Evolutionary conservation across 2,329 filamentous ascomycete genomes (phyloP), one percentile per base, ranked within the genome.

Genomic region (Dissoconium aciculare): DNA sequence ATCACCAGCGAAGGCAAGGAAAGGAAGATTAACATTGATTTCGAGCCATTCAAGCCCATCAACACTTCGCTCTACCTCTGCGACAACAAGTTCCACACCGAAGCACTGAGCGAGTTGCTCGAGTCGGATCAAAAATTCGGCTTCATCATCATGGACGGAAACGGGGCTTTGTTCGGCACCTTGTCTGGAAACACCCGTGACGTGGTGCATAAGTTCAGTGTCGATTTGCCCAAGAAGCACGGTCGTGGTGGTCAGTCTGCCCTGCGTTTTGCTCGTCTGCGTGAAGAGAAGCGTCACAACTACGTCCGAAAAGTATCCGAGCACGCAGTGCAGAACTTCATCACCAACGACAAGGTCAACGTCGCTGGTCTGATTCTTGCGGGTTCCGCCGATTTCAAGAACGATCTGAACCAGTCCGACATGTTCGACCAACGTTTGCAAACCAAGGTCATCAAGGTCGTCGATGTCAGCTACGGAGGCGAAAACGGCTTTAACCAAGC

Each of bases 401-500:
- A 92, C 62, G 89, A 98, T 54, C 69, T 98, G 32, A 95, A 95
- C 62, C 82, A 81, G 51, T 95, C 89, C 37, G 89, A 98, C 59
- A 69, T 98, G 69, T 98, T 98, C 58, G 89, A 98, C 58, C 70
- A 76, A 52, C 85, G 89, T 58, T 70, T 98, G 33, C 74, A 81
- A 49, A 64, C 74, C 55, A 98, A 98, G 69, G 89, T 98, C 52
- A 95, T 98, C 71, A 98, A 98, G 65, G 81, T 98, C 26, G 91
- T 98, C 19, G 89, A 98, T 57, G 91, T 98, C 26, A 95, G 87
- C 10, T 98, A 98, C 52, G 89, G 89, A 57, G 89, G 89, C 47
- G 91, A 98, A 64, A 95, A 95, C 66, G 89, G 89, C 27, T 98
- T 98, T 71, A 98, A 98, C 66, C 91, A 98, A 64, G 89, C 89